Evolutionary conservation across 176 grass and related monocot species (phyloP).

Genomic region (Themeda triandra): DNA sequence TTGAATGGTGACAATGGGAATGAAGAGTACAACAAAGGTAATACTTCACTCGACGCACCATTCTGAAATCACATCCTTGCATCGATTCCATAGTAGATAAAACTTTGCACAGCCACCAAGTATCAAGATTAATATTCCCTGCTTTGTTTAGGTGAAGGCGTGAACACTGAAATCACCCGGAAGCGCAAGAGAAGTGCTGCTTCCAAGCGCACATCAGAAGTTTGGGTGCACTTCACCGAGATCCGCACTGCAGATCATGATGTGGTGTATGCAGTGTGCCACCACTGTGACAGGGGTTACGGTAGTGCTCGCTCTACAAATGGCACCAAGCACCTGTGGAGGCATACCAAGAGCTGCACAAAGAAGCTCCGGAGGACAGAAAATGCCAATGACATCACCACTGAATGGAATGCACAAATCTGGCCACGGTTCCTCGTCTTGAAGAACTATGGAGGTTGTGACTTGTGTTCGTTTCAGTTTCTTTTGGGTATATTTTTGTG

Average conservation of each 20-base stretch:
- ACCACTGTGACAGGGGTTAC: not conserved
- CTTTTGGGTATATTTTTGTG: no score
- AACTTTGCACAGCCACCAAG: no score
- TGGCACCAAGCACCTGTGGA: not conserved
- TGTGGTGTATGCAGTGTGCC: not conserved
- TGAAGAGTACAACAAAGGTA: no score
- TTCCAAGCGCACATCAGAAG: not conserved
- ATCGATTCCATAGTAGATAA: no score
- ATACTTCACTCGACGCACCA: no score
- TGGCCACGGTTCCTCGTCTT: not conserved
- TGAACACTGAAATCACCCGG: no score
- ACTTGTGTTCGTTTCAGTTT: no score
- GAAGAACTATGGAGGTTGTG: not conserved
- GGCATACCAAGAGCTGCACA: not conserved
- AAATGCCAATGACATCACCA: not conserved
- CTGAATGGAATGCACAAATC: not conserved
- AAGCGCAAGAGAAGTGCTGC: not conserved
- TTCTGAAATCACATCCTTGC: no score
- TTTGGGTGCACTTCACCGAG: slow-evolving; percentile 3
- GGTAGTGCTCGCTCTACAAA: not conserved
- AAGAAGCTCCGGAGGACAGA: not conserved
- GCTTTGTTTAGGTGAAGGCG: no score
- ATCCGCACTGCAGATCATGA: not conserved
- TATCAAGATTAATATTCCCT: no score
- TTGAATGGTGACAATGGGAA: no score